Conservation (phyloP, 2,329 filamentous ascomycete species). For the Sporothrix pallida region DNA sequence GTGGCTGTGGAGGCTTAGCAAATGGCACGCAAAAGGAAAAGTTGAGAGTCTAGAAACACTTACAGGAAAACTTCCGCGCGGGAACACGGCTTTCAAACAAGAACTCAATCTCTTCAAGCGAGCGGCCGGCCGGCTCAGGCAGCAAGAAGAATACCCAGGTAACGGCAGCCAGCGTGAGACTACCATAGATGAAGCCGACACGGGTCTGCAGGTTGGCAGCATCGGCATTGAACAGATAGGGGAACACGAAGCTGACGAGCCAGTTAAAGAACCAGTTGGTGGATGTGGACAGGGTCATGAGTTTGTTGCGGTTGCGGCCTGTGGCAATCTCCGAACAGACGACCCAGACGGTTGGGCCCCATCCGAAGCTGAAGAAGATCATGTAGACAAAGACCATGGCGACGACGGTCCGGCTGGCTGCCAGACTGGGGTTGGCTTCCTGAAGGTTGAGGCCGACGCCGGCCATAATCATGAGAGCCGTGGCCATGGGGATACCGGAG, state of each 20-base stretch:
- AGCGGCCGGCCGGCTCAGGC: slow-evolving; percentile 12
- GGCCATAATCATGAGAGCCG: slow-evolving; percentile 22
- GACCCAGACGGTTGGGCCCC: slow-evolving; percentile 7
- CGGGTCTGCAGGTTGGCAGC: slow-evolving; percentile 9
- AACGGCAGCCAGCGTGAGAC: background rate
- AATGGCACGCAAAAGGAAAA: background rate
- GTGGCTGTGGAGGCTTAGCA: background rate
- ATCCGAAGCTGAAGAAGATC: slow-evolving; percentile 19
- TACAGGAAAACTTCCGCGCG: slow-evolving; percentile 18
- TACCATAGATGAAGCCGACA: slow-evolving; percentile 14
- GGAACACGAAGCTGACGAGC: slow-evolving; percentile 17
- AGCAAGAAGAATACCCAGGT: slow-evolving; percentile 3
- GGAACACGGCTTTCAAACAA: slow-evolving; percentile 4
- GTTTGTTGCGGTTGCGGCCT: slow-evolving; percentile 15
- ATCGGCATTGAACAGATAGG: slow-evolving; percentile 22
- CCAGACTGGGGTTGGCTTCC: background rate
- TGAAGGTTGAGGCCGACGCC: slow-evolving; percentile 20
- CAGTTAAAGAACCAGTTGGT: slow-evolving; percentile 16
- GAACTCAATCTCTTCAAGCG: slow-evolving; percentile 19
- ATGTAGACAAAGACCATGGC: slow-evolving; percentile 23
- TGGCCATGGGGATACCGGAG: slow-evolving; percentile 18
- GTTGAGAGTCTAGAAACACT: background rate
- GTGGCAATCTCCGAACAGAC: slow-evolving; percentile 18
- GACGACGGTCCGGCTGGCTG: slow-evolving; percentile 12
- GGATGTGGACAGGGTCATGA: slow-evolving; percentile 7